Base-by-base conservation (phyloP, 495 filamentous ascomycete species). In the Bryoglossum gracile region DNA sequence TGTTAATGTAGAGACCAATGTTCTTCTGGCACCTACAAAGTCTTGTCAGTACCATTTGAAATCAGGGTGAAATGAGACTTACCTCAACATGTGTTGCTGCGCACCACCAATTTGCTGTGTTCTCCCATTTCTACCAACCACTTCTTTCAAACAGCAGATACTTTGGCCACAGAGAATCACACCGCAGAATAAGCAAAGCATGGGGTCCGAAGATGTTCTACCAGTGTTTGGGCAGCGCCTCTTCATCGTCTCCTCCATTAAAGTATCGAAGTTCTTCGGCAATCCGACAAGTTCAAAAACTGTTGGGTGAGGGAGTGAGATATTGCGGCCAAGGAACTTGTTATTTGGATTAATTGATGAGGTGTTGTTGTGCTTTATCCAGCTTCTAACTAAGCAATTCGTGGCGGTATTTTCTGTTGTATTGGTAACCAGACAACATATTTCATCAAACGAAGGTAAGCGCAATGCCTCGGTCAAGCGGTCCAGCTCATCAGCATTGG, bases 151-250 rank as follows among this genome's bases (percentile, higher is more conserved):
- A 63, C 92, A 99, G 67, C 92, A 99, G 22, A 89, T 81, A 21
- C 84, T 86, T 67, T 99, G 92, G 14, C 85, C 85, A 68, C 92
- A 99, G 64, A 95, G 90, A 25, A 99, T 84, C 8, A 90, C 90
- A 4, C 91, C 92, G 58, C 92, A 99, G 69, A 95, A 92, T 11
- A 99, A 75, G 60, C 92, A 99, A 35, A 99, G 77, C 50, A 77
- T 83, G 1, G 92, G 88, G 63, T 99, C 94, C 8, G 79, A 81
- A 21, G 97, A 65, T 49, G 95, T 89, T 63, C 90, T 92, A 46
- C 89, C 88, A 2, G 88, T 89, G 9, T 78, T 95, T 3, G 89
- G 89, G 58, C 92, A 99, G 44, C 78, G 82, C 32, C 86, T 72
- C 51, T 81, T 81, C 54, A 94, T 88, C 19, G 86, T 86, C 63